Conservation (phyloP, 192 early-diverging fungal genomes). For the Chytriomyces sp. region DNA sequence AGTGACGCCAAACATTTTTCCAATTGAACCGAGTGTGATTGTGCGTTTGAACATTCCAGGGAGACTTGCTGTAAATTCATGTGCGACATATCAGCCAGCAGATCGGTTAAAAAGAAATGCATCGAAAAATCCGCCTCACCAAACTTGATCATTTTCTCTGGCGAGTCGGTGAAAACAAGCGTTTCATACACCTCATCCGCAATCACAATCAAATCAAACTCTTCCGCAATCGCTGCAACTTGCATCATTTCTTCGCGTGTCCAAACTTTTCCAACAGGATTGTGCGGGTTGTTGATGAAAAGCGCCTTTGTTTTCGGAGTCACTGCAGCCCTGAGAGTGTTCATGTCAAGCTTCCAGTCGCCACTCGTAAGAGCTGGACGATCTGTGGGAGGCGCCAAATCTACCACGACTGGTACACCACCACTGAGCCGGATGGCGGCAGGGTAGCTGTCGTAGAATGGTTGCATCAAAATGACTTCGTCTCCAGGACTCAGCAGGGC, state of each 20-base stretch:
- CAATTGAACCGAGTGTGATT: slow-evolving; percentile 88
- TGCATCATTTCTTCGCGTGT: slow-evolving; percentile 55
- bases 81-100: background rate
- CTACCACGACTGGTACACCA: slow-evolving; percentile 83
- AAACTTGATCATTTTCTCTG: slow-evolving; percentile 57
- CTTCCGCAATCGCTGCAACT: slow-evolving; percentile 79
- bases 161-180: slow-evolving; percentile 75
- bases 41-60: slow-evolving; percentile 90
- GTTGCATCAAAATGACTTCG: slow-evolving; percentile 94
- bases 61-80: slow-evolving; percentile 68
- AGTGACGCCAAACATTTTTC: slow-evolving; percentile 94
- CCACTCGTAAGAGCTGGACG: slow-evolving; percentile 56
- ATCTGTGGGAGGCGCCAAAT: slow-evolving; percentile 66
- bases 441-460: slow-evolving; percentile 93
- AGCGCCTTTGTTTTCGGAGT: slow-evolving; percentile 82
- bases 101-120: background rate
- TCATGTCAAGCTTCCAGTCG: slow-evolving; percentile 89
- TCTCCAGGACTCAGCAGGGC: slow-evolving; percentile 75
- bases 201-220: slow-evolving; percentile 86
- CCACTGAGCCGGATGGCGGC: slow-evolving; percentile 80
- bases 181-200: slow-evolving; percentile 95
- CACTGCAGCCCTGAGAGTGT: slow-evolving; percentile 76
- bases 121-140: slow-evolving; percentile 19
- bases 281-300: slow-evolving; percentile 96
- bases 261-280: slow-evolving; percentile 65